Percentiles rank a stretch among this genome's conserved stretches.
phyloP scores from a whole-genome alignment of 2,329 filamentous ascomycete genomes.

The Lasiodiplodia gonubiensis region DNA sequence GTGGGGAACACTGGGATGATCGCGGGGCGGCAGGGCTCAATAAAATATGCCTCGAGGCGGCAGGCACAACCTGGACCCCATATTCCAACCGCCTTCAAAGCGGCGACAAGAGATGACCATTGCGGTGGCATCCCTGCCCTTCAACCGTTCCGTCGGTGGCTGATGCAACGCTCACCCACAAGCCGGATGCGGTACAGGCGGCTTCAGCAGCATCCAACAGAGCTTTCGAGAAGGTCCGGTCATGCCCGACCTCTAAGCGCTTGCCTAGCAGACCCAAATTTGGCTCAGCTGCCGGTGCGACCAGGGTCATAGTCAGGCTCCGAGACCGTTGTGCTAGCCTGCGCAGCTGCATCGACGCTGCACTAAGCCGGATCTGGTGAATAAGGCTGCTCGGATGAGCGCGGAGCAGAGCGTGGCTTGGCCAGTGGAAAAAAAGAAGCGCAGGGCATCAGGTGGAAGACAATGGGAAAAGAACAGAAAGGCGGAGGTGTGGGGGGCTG shows the following conservation, averaged over 20 bases:
- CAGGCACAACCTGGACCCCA: slow-evolving; percentile 6
- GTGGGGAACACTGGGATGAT: slow-evolving; percentile 27
- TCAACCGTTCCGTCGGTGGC: slow-evolving; percentile 11
- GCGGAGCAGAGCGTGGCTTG: slow-evolving; percentile 21
- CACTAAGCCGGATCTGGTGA: slow-evolving; percentile 4
- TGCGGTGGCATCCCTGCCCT: slow-evolving; percentile 14
- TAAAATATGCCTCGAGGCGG: slow-evolving; percentile 17
- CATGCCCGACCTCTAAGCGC: slow-evolving; percentile 4
- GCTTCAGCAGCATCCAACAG: slow-evolving; percentile 23
- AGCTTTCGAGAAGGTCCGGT: slow-evolving; percentile 24
- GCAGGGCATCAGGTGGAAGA: slow-evolving; percentile 9
- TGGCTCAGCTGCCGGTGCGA: slow-evolving; percentile 7
- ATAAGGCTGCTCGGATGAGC: slow-evolving; percentile 22
- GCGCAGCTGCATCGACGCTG: slow-evolving; percentile 12
- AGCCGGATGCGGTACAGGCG: slow-evolving; percentile 23
- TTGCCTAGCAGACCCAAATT: slow-evolving; percentile 13
- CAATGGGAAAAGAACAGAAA: slow-evolving; percentile 9
- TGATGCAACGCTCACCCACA: slow-evolving; percentile 20
- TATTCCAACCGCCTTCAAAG: neutral
- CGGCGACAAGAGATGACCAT: slow-evolving; percentile 13
- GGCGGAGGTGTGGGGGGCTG: slow-evolving; percentile 5
- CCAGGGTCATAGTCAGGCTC: slow-evolving; percentile 11
- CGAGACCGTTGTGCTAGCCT: slow-evolving; percentile 20
- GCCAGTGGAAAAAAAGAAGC: slow-evolving; percentile 8
- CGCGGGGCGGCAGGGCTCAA: slow-evolving; percentile 22